A percentile compares a stretch with the other conserved stretches of the same genome.
Conservation (phyloP, 2,329 filamentous ascomycete species). For the Trichoderma brevicompactum region DNA sequence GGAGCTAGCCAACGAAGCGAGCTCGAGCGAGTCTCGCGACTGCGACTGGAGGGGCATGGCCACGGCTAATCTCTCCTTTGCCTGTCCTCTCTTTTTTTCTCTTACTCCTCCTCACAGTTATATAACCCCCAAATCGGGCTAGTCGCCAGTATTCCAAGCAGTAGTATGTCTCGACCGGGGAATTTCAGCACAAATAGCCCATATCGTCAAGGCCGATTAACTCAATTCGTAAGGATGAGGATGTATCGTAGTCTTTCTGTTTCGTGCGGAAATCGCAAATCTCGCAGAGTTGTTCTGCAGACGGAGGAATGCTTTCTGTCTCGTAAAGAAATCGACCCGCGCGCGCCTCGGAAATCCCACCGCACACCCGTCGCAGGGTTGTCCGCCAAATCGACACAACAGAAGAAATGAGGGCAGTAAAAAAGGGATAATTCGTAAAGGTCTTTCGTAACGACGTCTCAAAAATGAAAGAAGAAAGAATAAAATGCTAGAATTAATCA, state of each 20-base stretch:
- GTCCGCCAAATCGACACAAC: too few species aligned
- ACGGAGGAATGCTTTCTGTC: constrained; percentile 11
- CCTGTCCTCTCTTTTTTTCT: neutral
- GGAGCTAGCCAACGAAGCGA: constrained; percentile 90
- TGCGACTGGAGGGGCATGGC: constrained; percentile 52
- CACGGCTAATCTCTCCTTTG: constrained; percentile 32
- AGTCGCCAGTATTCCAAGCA: constrained; percentile 1
- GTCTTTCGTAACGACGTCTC: constrained; percentile 5
- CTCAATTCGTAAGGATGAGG: neutral
- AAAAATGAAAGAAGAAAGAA: neutral
- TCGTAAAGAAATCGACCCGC: neutral
- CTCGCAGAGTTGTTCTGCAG: neutral
- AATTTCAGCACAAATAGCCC: constrained; percentile 35
- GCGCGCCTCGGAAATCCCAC: neutral
- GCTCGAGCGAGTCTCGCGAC: constrained; percentile 89
- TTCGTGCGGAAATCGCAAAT: neutral
- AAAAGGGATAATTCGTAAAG: neutral
- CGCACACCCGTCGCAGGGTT: too few species aligned
- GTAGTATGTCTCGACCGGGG: constrained; percentile 25
- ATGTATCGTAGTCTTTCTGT: neutral
- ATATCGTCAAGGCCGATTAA: constrained; percentile 33
- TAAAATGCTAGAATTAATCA: too few species aligned
- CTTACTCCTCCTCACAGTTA: neutral
- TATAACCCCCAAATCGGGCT: neutral
- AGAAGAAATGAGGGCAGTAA: neutral